Evolutionary conservation across 768 basidiomycete genomes (phyloP), one percentile per base, ranked within the genome.

Genomic region (Termitomyces sp.): DNA sequence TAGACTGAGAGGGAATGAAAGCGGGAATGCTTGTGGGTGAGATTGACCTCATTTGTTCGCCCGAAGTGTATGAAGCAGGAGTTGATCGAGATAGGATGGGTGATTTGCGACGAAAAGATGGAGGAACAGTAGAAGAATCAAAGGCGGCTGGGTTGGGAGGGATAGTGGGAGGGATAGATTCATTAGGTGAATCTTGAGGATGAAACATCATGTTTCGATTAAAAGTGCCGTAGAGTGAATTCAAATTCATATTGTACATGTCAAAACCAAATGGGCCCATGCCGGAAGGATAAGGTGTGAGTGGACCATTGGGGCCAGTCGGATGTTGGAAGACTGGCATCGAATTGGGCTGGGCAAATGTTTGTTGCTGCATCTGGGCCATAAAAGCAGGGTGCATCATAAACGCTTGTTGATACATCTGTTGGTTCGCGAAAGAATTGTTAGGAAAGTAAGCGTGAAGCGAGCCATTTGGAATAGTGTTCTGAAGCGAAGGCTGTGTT

Each of bases 41-140:
- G 23, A 17, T 42, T 29, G 58, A 59, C 53, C 56, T 59, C 54
- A 38, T 59, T 34, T 57, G 57, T 10, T 50, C 53, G 4, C 44
- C 51, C 9, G 59, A 45, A 29, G 40, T 29, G 17, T 56, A 38
- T 23, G 50, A 59, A 16, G 59, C 34, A 25, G 60, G 56, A 21
- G 62, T 57, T 8, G 53, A 61, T 44, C 48, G 43, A 31, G 62
- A 48, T 3, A 42, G 9, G 6, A 56, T 45, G 21, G 59, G 60
- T 2, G 63, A 56, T 57, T 60, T 62, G 32, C 52, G 59, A 27
- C 59, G 53, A 50, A 52, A 56, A 57, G 59, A 69, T 59, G 38
- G 45, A 35, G 58, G 62, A 35, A 63, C 38, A 42, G 49, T 42
- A 19, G 49, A 65, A 58, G 37, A 60, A 58, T 52, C 42, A 8